Conservation (phyloP, 2,329 filamentous ascomycete genomes). For the Fusarium euwallaceae region DNA sequence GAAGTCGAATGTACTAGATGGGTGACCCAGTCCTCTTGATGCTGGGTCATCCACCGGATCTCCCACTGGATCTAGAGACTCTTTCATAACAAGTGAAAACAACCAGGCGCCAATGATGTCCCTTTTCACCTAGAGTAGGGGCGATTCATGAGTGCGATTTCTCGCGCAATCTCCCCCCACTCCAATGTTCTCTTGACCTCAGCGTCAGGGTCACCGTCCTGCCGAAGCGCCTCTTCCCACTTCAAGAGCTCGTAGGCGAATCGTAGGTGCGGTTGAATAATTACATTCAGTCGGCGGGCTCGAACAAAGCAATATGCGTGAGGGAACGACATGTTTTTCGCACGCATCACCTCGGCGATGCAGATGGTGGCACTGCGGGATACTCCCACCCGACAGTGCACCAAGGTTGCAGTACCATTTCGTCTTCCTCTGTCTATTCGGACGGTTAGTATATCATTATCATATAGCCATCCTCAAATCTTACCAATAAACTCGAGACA, state of each 20-base stretch:
- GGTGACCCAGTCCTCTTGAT: not conserved
- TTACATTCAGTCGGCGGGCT: constrained; percentile 92
- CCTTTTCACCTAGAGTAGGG: constrained; percentile 80
- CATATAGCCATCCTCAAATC: constrained; percentile 51
- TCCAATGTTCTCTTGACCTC: constrained; percentile 82
- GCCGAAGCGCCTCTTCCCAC: constrained; percentile 86
- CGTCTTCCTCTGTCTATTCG: constrained; percentile 79
- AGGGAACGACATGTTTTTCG: constrained; percentile 84
- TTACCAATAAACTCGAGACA: constrained; percentile 94
- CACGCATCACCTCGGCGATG: constrained; percentile 97
- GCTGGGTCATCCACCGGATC: constrained; percentile 1
- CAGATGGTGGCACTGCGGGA: constrained; percentile 97
- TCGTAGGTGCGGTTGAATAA: constrained; percentile 95
- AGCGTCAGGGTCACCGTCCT: constrained; percentile 59
- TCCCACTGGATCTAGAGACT: not conserved
- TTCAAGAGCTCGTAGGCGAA: constrained; percentile 97
- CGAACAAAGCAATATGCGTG: constrained; percentile 97
- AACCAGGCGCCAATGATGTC: not conserved
- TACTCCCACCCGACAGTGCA: constrained; percentile 96
- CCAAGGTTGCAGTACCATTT: constrained; percentile 86
- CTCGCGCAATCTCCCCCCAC: constrained; percentile 88
- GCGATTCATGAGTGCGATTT: constrained; percentile 96
- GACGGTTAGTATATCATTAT: constrained; percentile 14
- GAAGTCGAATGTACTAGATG: not conserved
- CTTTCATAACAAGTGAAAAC: not conserved